Evolutionary conservation across 2,329 filamentous ascomycete species (phyloP), one percentile per base, ranked within the genome.

Genomic region (Fusarium falciforme): DNA sequence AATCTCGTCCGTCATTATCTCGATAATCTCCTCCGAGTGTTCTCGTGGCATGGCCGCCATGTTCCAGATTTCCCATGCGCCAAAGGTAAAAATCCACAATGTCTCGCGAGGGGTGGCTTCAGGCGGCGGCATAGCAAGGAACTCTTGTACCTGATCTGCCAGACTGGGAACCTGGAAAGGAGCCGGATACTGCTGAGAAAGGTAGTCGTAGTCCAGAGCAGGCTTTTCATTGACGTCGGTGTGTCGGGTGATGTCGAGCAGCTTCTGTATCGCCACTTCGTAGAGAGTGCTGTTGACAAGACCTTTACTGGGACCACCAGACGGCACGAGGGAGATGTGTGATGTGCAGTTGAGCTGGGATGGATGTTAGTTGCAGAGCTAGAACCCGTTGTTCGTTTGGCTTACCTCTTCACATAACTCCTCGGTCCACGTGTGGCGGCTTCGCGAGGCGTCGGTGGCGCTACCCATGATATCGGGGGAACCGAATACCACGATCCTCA

Each of bases 261-360:
- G 74, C 3, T 83, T 86, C 1, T 82, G 79, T 0, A 82, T 64
- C 55, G 78, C 73, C 33, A 73, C 66, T 38, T 87, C 89, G 61
- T 91, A 92, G 7, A 88, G 79, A 35, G 82, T 73, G 71, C 87
- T 95, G 70, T 85, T 87, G 3, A 82, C 92, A 35, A 89, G 84
- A 12, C 77, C 82, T 25, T 57, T 89, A 84, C 25, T 91, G n/a
- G 82, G 87, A 20, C 82, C 87, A 12, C 74, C 73, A 3, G 72
- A 62, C 3, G 87, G 87, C 1, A 88, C 79, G 62, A 87, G 83
- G 2, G 87, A 88, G 22, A 86, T 72, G 59, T 88, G 82, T 2
- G 81, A 82, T 17, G 82, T 81, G 78, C 87, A 89, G 29, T 81
- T 75, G 10, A 89, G 79, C 87, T 89, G 16, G 22, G 17, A 6